phyloP scores from a whole-genome alignment of 257 asterid species.

The Haberlea rhodopensis region DNA sequence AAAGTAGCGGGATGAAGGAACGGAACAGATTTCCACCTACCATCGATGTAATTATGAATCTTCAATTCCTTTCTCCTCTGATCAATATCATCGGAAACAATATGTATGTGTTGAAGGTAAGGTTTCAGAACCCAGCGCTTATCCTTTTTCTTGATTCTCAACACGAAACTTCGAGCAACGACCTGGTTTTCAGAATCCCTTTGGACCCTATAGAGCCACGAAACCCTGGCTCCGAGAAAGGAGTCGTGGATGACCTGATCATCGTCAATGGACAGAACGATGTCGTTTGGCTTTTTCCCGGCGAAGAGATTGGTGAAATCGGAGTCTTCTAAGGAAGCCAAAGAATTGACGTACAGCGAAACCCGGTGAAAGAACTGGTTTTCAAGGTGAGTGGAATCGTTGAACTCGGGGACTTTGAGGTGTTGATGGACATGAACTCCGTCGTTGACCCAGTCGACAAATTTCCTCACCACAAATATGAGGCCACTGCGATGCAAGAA shows the following conservation, averaged over 20 bases:
- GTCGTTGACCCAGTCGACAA: conserved; percentile 53
- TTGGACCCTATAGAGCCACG: conserved; percentile 40
- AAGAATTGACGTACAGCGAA: conserved; percentile 46
- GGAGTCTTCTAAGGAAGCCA: conserved; percentile 55
- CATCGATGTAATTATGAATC: conserved; percentile 34
- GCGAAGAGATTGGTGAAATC: conserved; percentile 58
- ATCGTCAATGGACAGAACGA: conserved; percentile 45
- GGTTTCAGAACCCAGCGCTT: conserved; percentile 59
- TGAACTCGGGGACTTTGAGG: conserved; percentile 54
- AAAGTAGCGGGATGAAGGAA: conserved; percentile 50
- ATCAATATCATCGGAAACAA: conserved; percentile 54
- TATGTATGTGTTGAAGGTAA: conserved; percentile 56
- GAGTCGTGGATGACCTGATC: conserved; percentile 43
- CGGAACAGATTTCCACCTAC: conserved; percentile 50
- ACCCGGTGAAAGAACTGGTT: conserved; percentile 52
- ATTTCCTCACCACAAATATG: conserved; percentile 46
- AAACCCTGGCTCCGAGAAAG: conserved; percentile 59
- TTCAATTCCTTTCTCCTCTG: conserved; percentile 38
- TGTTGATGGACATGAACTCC: conserved; percentile 66
- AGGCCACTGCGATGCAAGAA: conserved; percentile 65
- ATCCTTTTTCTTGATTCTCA: conserved; percentile 50
- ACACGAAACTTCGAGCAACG: conserved; percentile 31
- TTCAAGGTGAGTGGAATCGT: conserved; percentile 52
- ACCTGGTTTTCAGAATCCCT: neutral
- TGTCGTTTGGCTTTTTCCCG: conserved; percentile 49